These are phyloP conservation scores for Heimioporus sp. DNA, from an alignment of 768 basidiomycete genomes.

Conservation along the genomic window DNA sequence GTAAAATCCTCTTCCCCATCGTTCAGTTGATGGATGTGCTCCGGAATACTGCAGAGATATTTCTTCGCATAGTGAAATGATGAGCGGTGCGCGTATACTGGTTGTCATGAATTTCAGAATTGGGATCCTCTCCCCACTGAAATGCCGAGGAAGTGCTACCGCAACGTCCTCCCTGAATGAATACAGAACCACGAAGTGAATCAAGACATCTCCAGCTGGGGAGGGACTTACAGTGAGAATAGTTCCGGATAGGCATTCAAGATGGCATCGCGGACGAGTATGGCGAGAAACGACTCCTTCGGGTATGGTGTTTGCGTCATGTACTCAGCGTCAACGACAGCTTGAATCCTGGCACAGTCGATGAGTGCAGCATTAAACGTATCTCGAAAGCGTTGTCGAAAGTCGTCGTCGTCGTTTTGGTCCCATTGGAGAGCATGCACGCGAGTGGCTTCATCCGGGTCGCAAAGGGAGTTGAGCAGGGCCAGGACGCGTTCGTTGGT, in stretches of 20 bases:
- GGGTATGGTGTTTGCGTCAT: no score
- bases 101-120: slow-evolving; percentile 4
- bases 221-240: not conserved
- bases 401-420: no score
- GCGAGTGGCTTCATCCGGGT: no score
- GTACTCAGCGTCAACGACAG: no score
- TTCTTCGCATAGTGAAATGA: not conserved
- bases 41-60: not conserved
- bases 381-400: no score
- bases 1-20: not conserved
- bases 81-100: not conserved
- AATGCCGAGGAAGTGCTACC: slow-evolving; percentile 6
- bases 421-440: no score
- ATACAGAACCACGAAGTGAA: not conserved
- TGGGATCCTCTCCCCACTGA: slow-evolving; percentile 1
- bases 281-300: not conserved
- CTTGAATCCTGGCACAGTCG: no score
- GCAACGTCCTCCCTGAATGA: slow-evolving; percentile 4
- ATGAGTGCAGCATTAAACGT: no score
- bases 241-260: not conserved
- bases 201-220: not conserved
- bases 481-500: no score
- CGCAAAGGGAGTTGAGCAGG: no score
- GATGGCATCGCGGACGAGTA: slow-evolving; percentile 1
- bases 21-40: not conserved